These are phyloP conservation scores for Physcomitrium patens DNA, from an alignment of 225 moss, liverwort and hornwort species.

Conservation along the genomic window DNA sequence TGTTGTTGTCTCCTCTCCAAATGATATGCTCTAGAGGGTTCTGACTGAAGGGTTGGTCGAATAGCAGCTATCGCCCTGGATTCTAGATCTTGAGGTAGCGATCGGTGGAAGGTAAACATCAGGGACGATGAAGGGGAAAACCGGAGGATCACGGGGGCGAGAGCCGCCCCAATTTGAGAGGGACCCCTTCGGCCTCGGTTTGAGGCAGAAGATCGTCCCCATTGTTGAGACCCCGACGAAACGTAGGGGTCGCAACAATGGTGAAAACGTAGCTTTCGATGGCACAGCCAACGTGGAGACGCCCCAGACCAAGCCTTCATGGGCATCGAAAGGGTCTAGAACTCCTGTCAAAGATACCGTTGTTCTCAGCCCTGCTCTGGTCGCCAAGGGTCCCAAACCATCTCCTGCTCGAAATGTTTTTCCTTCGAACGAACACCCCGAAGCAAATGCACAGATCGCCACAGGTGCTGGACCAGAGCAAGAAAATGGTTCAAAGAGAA, in stretches of 20 bases:
- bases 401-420: constrained; percentile 50
- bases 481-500: constrained; percentile 46
- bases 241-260: constrained; percentile 58
- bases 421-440: constrained; percentile 32
- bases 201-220: constrained; percentile 53
- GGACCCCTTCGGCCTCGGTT: constrained; percentile 71
- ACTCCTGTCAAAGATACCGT: constrained; percentile 13
- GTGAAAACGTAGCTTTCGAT: constrained; percentile 70
- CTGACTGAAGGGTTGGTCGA: not conserved
- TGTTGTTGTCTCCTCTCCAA: not conserved
- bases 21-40: constrained; percentile 6
- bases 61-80: not conserved
- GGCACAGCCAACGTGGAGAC: not conserved
- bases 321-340: constrained; percentile 24
- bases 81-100: constrained; percentile 7
- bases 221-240: constrained; percentile 43
- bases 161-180: constrained; percentile 59
- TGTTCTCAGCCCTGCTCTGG: constrained; percentile 62
- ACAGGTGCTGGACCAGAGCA: constrained; percentile 41
- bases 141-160: constrained; percentile 61
- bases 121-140: constrained; percentile 43
- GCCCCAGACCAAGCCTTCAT: constrained; percentile 33
- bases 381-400: constrained; percentile 76
- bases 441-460: constrained; percentile 15
- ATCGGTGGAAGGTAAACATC: not conserved